These are phyloP conservation scores for Ceratocystis colombiana DNA, from an alignment of 2,329 filamentous ascomycete genomes.

Conservation along the genomic window DNA sequence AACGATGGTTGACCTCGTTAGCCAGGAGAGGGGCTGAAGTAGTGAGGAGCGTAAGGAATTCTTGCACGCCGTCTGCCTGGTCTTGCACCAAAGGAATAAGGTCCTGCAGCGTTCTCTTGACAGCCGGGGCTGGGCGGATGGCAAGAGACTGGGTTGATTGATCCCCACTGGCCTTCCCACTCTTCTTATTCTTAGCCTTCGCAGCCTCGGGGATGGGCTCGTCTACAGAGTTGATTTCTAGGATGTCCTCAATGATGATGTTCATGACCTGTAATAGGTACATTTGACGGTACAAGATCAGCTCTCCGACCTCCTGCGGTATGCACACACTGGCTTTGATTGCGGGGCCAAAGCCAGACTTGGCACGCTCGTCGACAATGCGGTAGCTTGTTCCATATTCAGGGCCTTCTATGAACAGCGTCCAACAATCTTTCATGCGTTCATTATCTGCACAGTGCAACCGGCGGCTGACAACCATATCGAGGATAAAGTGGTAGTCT, in stretches of 20 bases:
- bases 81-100: constrained; percentile 31
- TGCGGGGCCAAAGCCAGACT: constrained; percentile 27
- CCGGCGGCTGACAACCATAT: constrained; percentile 32
- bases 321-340: constrained; percentile 29
- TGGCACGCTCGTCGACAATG: constrained; percentile 23
- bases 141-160: constrained; percentile 32
- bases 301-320: constrained; percentile 30
- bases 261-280: constrained; percentile 34
- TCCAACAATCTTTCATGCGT: constrained; percentile 32
- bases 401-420: constrained; percentile 33
- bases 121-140: constrained; percentile 28
- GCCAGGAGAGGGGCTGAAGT: constrained; percentile 32
- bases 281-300: constrained; percentile 36
- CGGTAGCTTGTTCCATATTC: constrained; percentile 34
- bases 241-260: constrained; percentile 37
- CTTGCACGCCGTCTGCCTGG: constrained; percentile 32
- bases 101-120: constrained; percentile 32
- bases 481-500: constrained; percentile 33
- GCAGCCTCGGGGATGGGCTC: constrained; percentile 25
- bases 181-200: constrained; percentile 12
- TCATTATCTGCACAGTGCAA: constrained; percentile 29
- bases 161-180: constrained; percentile 19
- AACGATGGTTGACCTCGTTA: constrained; percentile 33
- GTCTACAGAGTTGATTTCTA: constrained; percentile 33
- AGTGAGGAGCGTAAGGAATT: constrained; percentile 33